Base-by-base conservation (phyloP, 1,284 basidiomycete genomes). In the Cryptococcus sp. region DNA sequence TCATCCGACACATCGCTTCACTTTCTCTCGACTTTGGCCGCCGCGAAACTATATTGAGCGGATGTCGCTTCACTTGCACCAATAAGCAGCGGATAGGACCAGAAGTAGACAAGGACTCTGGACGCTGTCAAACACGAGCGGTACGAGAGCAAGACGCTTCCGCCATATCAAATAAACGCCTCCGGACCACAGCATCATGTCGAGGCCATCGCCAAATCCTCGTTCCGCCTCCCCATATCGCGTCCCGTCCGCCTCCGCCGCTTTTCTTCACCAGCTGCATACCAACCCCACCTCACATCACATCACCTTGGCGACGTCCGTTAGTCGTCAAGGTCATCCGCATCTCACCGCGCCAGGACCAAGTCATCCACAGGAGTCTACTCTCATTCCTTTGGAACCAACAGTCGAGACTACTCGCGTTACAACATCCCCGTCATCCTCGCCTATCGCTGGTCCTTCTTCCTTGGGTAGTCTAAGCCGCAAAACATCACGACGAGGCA, bases 211-310 rank as follows among this genome's bases (percentile, higher is more conserved):
- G 13, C 30, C 30, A 35, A 35, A 8, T 8, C 5, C 30, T 35
- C 30, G 30, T 8, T 35, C 30, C 30, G 30, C 42, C 42, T 20
- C 50, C 19, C 40, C 19, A 17, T 41, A 23, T 40, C 55, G 55
- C 19, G 43, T 57, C 27, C 55, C 60, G 5, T 45, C 61, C 39
- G 58, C 61, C 11, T 72, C 73, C 38, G 71, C 73, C 19, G 69
- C 70, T 7, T 73, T 78, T 38, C 70, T 76, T 3, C 71, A 71
- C 49, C 75, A 75, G 39, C 71, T 78, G 1, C 77, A 78, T 54
- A 74, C 66, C 53, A 70, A 73, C 52, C 77, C 77, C 6, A 62
- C 63, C 3, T 70, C 73, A 6, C 71, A 74, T 51, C 77, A 78
- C 63, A 70, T 78, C 50, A 73, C 71, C 3, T 58, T 77, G 13